Evolutionary conservation across 805 yeast genomes (phyloP).

Genomic region (Candida hungchunana): DNA sequence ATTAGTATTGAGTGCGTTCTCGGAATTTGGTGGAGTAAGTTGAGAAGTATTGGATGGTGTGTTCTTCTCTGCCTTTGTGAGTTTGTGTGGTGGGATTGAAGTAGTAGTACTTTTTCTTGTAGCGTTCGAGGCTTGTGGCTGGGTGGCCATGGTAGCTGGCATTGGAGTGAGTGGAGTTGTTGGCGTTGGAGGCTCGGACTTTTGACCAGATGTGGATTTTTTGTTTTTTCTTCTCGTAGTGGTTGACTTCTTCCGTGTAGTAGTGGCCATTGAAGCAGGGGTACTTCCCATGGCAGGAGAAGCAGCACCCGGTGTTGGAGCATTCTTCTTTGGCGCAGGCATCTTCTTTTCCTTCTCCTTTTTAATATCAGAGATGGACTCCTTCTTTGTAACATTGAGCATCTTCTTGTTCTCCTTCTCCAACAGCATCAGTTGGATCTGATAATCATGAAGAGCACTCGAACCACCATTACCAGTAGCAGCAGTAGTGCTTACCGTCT

Average conservation of each 20-base stretch:
- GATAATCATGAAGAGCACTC: constrained; percentile 72
- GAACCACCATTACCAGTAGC: constrained; percentile 15
- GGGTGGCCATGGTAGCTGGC: background rate
- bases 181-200: constrained; percentile 39
- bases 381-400: constrained; percentile 46
- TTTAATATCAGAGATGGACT: constrained; percentile 10
- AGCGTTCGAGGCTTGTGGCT: constrained; percentile 2
- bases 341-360: constrained; percentile 13
- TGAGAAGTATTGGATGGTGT: constrained; percentile 23
- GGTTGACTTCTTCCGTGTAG: constrained; percentile 22
- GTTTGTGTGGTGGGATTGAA: constrained; percentile 13
- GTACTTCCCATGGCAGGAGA: constrained; percentile 27
- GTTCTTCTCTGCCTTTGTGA: constrained; percentile 13
- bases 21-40: constrained; percentile 28
- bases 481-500: constrained; percentile 10
- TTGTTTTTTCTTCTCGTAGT: constrained; percentile 16
- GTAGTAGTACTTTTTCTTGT: constrained; percentile 3
- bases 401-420: constrained; percentile 75
- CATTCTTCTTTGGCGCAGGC: constrained; percentile 26
- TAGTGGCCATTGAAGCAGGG: constrained; percentile 17
- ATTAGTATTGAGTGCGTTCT: constrained; percentile 22
- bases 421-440: constrained; percentile 68
- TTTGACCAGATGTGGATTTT: constrained; percentile 20
- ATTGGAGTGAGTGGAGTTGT: constrained; percentile 37
- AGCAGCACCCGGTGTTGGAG: constrained; percentile 21